Percentiles rank a stretch among this genome's conserved stretches.
These are phyloP conservation scores for Phytophthora crassamura DNA, from an alignment of 352 stramenopile genomes.

Conservation along the genomic window DNA sequence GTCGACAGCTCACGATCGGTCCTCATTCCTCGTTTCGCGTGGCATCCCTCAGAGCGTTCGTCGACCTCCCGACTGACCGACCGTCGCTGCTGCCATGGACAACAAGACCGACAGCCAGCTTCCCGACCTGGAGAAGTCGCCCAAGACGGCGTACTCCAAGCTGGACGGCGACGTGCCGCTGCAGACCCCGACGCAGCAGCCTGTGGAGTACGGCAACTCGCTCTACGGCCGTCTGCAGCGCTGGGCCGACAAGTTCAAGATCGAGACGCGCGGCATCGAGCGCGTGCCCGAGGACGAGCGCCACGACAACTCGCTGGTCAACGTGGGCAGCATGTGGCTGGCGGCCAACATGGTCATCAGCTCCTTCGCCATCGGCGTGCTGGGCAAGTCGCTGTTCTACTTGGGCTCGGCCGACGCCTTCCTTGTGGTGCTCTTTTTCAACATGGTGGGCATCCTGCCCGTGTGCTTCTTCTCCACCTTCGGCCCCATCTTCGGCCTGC, in stretches of 20 bases:
- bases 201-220: constrained; percentile 26
- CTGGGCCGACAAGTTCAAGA: constrained; percentile 43
- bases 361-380: constrained; percentile 49
- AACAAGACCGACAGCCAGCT: constrained; percentile 25
- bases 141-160: constrained; percentile 31
- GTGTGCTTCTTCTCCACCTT: constrained; percentile 57
- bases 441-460: constrained; percentile 52
- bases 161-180: constrained; percentile 32
- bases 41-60: constrained; percentile 4
- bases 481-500: constrained; percentile 48
- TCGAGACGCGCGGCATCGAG: constrained; percentile 56
- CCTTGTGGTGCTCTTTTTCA: constrained; percentile 51
- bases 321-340: constrained; percentile 56
- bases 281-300: constrained; percentile 55
- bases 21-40: constrained; percentile 35
- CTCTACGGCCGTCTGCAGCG: constrained; percentile 35
- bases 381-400: constrained; percentile 57
- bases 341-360: constrained; percentile 58
- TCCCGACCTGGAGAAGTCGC: constrained; percentile 22
- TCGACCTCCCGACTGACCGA: not conserved
- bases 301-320: constrained; percentile 47
- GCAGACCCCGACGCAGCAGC: constrained; percentile 17
- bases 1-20: not conserved
- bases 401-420: constrained; percentile 49
- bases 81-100: constrained; percentile 21